These are phyloP conservation scores for Plasmodium ovale DNA, from an alignment of 169 alveolate genomes.

Conservation along the genomic window DNA sequence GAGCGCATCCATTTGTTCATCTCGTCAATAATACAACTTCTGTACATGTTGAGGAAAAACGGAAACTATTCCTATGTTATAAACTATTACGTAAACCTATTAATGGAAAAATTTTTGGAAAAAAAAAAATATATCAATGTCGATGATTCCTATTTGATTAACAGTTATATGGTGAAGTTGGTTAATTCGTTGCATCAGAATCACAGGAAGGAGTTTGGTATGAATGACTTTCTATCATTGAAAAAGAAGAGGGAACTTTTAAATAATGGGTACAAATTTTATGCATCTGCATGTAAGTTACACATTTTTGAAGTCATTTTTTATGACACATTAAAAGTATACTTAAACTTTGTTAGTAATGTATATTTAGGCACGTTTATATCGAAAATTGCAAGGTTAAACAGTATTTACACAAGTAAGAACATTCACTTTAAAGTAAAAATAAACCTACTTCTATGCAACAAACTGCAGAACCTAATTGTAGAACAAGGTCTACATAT, in stretches of 20 bases:
- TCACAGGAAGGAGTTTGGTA: not conserved
- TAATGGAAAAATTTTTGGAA: constrained; percentile 64
- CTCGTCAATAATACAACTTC: constrained; percentile 8
- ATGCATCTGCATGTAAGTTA: constrained; percentile 24
- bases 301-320: constrained; percentile 16
- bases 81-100: constrained; percentile 40
- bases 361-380: constrained; percentile 42
- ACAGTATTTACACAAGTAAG: constrained; percentile 39
- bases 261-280: constrained; percentile 64
- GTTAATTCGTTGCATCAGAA: constrained; percentile 33
- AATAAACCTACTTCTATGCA: constrained; percentile 28
- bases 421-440: constrained; percentile 44
- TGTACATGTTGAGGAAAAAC: constrained; percentile 20
- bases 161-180: constrained; percentile 44
- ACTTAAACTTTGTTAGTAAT: constrained; percentile 19
- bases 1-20: constrained; percentile 7
- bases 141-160: constrained; percentile 49
- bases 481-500: constrained; percentile 24
- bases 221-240: constrained; percentile 8
- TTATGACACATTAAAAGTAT: constrained; percentile 28
- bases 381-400: constrained; percentile 42
- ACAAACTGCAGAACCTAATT: constrained; percentile 6
- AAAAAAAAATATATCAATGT: constrained; percentile 68
- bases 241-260: constrained; percentile 31
- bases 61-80: constrained; percentile 24